phyloP scores from a whole-genome alignment of 371 early-diverging fungal species.

The Mortierella sp. region DNA sequence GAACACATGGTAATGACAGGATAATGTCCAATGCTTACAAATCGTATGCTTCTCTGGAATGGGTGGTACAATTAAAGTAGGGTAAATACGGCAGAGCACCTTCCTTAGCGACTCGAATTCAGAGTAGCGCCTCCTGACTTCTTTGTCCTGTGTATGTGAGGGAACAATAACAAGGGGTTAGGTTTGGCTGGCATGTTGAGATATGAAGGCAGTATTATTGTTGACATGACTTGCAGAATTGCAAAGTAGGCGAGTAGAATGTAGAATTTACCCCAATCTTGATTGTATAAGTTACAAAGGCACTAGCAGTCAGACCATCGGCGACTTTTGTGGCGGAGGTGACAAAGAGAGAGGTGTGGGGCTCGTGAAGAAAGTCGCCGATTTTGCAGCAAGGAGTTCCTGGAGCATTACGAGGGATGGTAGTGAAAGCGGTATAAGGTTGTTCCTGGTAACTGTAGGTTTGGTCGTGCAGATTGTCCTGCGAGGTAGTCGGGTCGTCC shows the following conservation, averaged over 20 bases:
- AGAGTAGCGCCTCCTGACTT: conserved; percentile 88
- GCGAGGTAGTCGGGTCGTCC: conserved; percentile 17
- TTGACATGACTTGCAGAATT: neutral
- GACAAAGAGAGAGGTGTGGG: conserved; percentile 41
- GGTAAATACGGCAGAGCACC: conserved; percentile 80
- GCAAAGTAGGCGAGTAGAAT: neutral
- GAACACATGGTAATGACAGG: neutral
- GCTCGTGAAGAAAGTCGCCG: conserved; percentile 34
- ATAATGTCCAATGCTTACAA: conserved; percentile 57
- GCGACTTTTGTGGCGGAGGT: conserved; percentile 49
- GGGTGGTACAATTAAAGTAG: conserved; percentile 89
- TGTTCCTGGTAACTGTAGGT: conserved; percentile 3
- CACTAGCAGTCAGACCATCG: conserved; percentile 49
- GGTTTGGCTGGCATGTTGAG: no score
- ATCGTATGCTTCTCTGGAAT: conserved; percentile 96
- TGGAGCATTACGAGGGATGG: conserved; percentile 52
- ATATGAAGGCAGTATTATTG: neutral
- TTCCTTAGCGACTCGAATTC: conserved; percentile 93
- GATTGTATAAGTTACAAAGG: conserved; percentile 68
- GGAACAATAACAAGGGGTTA: neutral
- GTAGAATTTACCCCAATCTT: conserved; percentile 60
- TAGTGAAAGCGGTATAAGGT: conserved; percentile 54
- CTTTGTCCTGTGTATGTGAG: conserved; percentile 59
- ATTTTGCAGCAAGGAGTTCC: conserved; percentile 42
- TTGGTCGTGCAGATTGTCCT: conserved; percentile 17